Evolutionary conservation across 2,329 filamentous ascomycete genomes (phyloP).

Genomic region (Colletotrichum trifolii): DNA sequence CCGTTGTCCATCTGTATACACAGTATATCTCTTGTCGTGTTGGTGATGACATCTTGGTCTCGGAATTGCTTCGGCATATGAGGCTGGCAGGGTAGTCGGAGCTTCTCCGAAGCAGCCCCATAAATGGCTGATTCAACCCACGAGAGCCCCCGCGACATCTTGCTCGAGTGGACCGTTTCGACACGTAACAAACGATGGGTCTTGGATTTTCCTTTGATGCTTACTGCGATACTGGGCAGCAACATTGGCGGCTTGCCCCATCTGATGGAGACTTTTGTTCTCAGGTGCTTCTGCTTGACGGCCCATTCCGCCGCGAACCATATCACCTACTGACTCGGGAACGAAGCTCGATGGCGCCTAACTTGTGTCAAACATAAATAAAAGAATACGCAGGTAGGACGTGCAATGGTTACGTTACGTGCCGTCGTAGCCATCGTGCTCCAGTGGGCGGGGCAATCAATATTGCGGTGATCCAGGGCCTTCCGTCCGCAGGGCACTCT

Average conservation of each 20-base stretch:
- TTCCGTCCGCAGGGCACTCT: no score
- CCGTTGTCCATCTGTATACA: no score
- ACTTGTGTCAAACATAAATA: neutral
- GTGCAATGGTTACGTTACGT: neutral
- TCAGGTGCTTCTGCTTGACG: neutral
- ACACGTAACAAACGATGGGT: constrained; percentile 31
- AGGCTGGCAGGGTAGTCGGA: constrained; percentile 3
- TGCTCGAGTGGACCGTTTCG: constrained; percentile 18
- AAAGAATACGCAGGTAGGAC: no score
- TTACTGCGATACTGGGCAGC: no score
- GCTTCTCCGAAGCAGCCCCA: constrained; percentile 5
- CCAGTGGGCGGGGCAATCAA: constrained; percentile 10
- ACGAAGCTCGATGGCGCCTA: constrained; percentile 12
- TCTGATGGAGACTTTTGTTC: constrained; percentile 1
- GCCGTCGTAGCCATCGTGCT: constrained; percentile 11
- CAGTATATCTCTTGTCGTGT: no score
- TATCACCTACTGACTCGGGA: constrained; percentile 25
- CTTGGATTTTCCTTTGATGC: neutral
- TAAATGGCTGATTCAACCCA: constrained; percentile 20
- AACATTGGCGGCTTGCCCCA: constrained; percentile 6
- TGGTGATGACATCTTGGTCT: neutral
- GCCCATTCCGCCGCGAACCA: neutral
- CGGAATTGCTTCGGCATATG: constrained; percentile 27
- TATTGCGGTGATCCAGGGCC: neutral
- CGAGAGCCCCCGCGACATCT: neutral